A percentile compares a stretch with the other conserved stretches of the same genome.
phyloP scores from a whole-genome alignment of 805 yeast genomes.

The Lipomyces mesembrius region DNA sequence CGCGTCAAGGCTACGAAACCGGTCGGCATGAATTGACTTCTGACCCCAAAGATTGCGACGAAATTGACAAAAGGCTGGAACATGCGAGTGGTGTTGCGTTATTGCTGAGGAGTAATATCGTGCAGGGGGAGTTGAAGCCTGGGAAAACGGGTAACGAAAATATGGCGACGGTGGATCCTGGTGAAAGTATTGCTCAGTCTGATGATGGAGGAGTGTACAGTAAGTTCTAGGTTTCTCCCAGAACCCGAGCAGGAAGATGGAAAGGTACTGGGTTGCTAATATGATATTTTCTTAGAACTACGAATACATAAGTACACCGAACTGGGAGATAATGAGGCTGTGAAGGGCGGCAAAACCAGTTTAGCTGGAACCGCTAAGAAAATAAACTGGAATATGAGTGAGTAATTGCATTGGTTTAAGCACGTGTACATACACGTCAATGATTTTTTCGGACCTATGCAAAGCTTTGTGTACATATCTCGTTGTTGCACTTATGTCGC shows the following conservation, averaged over 20 bases:
- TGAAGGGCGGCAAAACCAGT: conserved; percentile 50
- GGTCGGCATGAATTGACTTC: conserved; percentile 34
- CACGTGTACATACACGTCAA: not conserved
- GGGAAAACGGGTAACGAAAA: not conserved
- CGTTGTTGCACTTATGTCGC: not conserved
- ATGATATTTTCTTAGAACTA: conserved; percentile 46
- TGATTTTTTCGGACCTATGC: not conserved
- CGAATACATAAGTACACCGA: conserved; percentile 83
- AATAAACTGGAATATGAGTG: conserved; percentile 20
- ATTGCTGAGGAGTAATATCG: conserved; percentile 75
- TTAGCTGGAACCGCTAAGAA: conserved; percentile 29
- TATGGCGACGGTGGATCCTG: not conserved
- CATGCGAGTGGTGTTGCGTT: conserved; percentile 71
- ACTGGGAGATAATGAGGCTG: conserved; percentile 85
- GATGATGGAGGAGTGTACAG: conserved; percentile 28
- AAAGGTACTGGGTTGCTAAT: conserved; percentile 7
- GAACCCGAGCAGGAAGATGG: not conserved
- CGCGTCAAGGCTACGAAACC: conserved; percentile 58
- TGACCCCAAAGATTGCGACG: conserved; percentile 45
- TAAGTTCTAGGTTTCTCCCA: conserved; percentile 16
- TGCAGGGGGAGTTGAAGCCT: conserved; percentile 65
- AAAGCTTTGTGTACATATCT: not conserved
- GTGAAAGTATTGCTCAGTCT: conserved; percentile 1
- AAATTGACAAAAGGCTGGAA: conserved; percentile 56
- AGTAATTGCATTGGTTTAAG: not conserved